Evolutionary conservation across 1,139 yeast species (phyloP).

Genomic region (Candida labiduridarum): DNA sequence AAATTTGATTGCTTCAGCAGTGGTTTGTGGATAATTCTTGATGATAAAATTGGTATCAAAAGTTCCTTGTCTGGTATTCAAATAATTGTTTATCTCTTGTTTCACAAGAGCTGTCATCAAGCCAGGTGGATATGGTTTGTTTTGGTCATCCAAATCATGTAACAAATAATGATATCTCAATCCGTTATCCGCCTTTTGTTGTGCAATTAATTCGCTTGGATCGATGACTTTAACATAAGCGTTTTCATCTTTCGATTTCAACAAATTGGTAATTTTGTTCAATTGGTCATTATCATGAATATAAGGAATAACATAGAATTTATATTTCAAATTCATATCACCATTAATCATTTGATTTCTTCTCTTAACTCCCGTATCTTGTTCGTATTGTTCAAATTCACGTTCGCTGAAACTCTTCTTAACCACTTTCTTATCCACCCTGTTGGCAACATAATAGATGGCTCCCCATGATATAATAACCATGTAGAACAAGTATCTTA

Average conservation of each 20-base stretch:
- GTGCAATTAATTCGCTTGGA: slow-evolving; percentile 45
- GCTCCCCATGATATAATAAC: slow-evolving; percentile 55
- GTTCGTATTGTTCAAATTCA: slow-evolving; percentile 58
- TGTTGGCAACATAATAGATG: slow-evolving; percentile 53
- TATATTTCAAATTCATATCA: slow-evolving; percentile 31
- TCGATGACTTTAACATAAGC: slow-evolving; percentile 51
- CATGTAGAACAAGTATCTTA: slow-evolving; percentile 52
- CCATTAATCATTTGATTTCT: slow-evolving; percentile 45
- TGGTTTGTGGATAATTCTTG: slow-evolving; percentile 57
- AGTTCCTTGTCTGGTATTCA: slow-evolving; percentile 45
- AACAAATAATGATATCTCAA: slow-evolving; percentile 45
- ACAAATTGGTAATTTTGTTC: slow-evolving; percentile 21
- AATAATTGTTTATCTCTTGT: slow-evolving; percentile 42
- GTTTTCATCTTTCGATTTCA: slow-evolving; percentile 17
- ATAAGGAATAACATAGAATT: slow-evolving; percentile 49
- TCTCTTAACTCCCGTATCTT: slow-evolving; percentile 55
- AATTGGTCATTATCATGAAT: slow-evolving; percentile 25
- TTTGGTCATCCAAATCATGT: slow-evolving; percentile 38
- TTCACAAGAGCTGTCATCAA: slow-evolving; percentile 58
- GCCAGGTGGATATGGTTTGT: slow-evolving; percentile 56
- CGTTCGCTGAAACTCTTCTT: slow-evolving; percentile 55
- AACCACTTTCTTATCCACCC: slow-evolving; percentile 54
- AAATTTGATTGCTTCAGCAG: slow-evolving; percentile 65
- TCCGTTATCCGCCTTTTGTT: slow-evolving; percentile 43
- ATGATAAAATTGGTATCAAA: slow-evolving; percentile 49